Base-by-base conservation (phyloP, 2,329 filamentous ascomycete species). In the Teratosphaeria gauchensis region DNA sequence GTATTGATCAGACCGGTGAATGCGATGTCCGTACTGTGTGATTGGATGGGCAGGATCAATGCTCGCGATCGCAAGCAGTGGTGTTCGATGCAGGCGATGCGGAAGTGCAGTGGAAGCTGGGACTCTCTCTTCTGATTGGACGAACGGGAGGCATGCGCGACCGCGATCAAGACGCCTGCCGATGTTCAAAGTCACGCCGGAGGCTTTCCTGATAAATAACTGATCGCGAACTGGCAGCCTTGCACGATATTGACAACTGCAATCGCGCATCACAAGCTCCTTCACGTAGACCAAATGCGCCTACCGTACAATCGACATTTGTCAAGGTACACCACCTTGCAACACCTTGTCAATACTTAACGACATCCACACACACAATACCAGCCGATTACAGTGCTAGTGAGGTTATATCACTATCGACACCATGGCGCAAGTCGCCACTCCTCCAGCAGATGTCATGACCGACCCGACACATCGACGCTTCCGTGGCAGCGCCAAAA, bases 401-500 rank as follows among this genome's bases (percentile, higher is more conserved):
- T 9, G 16, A 48, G 16, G 16, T 8, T 8, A 48, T 19, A 48
- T 48, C 42, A 24, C 42, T 48, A 48, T 19, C 42, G 42, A 55
- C 84, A 68, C 75, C 78, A 71, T 81, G 81, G 60, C 79, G 78
- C 54, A 77, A 75, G 69, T 76, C 75, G 60, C 63, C 64, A 66
- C 65, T 55, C 70, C 59, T 59, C 66, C 58, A 55, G 70, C 63
- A 62, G 64, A 57, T 12, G n/a, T 46, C 56, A 62, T 69, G 58
- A 75, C 76, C 48, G 81, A 83, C 65, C 75, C 74, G 1, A 71
- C 82, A 73, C 62, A 76, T 70, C 71, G 77, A 73, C 69, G 86
- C 64, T 99, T 95, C 73, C 79, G 80, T 56, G 94, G 94, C 62
- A 96, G 92, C 78, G 94, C 91, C 54, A 84, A 83, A 68, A 91